These are phyloP conservation scores for Trypethelium eluteriae DNA, from an alignment of 495 filamentous ascomycete species.

Conservation along the genomic window DNA sequence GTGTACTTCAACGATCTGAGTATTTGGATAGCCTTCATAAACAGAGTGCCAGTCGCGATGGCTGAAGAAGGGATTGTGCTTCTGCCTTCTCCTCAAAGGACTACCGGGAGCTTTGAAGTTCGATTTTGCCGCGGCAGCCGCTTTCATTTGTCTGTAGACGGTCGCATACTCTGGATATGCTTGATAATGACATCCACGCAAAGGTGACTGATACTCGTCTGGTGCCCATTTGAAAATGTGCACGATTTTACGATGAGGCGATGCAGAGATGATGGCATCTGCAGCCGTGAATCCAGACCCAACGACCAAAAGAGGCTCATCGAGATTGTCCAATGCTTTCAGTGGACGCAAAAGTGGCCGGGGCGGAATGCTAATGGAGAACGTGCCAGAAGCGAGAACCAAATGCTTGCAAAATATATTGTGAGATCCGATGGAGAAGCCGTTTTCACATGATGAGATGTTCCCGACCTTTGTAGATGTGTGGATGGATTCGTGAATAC, in stretches of 20 bases:
- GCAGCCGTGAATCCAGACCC: constrained; percentile 61
- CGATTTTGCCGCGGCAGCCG: constrained; percentile 34
- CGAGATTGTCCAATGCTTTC: constrained; percentile 24
- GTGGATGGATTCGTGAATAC: constrained; percentile 47
- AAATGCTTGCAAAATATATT: constrained; percentile 52
- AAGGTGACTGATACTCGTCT: constrained; percentile 48
- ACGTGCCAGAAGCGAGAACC: constrained; percentile 58
- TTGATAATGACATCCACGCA: constrained; percentile 54
- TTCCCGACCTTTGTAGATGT: constrained; percentile 38
- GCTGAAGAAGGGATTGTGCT: constrained; percentile 39
- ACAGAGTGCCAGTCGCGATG: constrained; percentile 43
- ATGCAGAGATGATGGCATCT: constrained; percentile 53
- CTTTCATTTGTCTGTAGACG: constrained; percentile 58
- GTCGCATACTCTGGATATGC: constrained; percentile 62
- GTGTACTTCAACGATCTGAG: constrained; percentile 43
- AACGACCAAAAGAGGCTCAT: constrained; percentile 43
- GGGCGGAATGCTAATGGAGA: constrained; percentile 50
- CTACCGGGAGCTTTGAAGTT: neutral
- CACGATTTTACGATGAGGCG: constrained; percentile 46
- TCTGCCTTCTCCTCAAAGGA: constrained; percentile 22
- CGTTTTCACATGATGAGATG: constrained; percentile 41
- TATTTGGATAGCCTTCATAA: constrained; percentile 56
- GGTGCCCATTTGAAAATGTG: constrained; percentile 59
- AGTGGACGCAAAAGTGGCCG: constrained; percentile 39
- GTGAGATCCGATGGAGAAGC: constrained; percentile 49